Conservation (phyloP, 2,329 filamentous ascomycete species). For the Penicillium sp. region DNA sequence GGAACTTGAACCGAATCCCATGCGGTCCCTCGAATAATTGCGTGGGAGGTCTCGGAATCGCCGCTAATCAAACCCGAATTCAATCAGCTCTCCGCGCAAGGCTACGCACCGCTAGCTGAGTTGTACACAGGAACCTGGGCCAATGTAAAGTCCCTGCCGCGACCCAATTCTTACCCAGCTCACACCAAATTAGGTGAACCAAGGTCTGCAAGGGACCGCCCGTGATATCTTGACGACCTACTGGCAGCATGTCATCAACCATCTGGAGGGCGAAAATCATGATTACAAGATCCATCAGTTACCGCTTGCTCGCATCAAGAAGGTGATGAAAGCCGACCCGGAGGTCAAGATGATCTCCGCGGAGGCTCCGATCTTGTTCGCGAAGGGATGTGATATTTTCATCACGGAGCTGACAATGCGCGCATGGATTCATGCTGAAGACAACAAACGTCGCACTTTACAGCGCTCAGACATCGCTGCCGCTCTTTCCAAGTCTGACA, state of each 20-base stretch:
- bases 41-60: neutral
- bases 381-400: slow-evolving; percentile 98
- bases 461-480: slow-evolving; percentile 96
- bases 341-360: slow-evolving; percentile 99
- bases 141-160: slow-evolving; percentile 64
- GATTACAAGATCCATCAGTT: slow-evolving; percentile 99
- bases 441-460: slow-evolving; percentile 94
- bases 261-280: slow-evolving; percentile 90
- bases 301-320: slow-evolving; percentile 97
- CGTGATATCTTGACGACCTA: slow-evolving; percentile 98
- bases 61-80: slow-evolving; percentile 22
- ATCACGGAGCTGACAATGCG: slow-evolving; percentile 99
- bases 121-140: slow-evolving; percentile 93
- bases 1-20: neutral
- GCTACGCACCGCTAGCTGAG: slow-evolving; percentile 83
- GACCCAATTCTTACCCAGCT: slow-evolving; percentile 9
- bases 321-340: slow-evolving; percentile 99
- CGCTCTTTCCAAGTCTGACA: slow-evolving; percentile 93
- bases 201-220: slow-evolving; percentile 88
- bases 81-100: slow-evolving; percentile 75
- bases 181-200: slow-evolving; percentile 69
- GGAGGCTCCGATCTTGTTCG: slow-evolving; percentile 95
- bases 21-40: neutral
- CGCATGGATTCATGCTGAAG: slow-evolving; percentile 98
- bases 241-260: slow-evolving; percentile 97